These are phyloP conservation scores for Fusarium sp. DNA, from an alignment of 2,329 filamentous ascomycete genomes.

Conservation along the genomic window DNA sequence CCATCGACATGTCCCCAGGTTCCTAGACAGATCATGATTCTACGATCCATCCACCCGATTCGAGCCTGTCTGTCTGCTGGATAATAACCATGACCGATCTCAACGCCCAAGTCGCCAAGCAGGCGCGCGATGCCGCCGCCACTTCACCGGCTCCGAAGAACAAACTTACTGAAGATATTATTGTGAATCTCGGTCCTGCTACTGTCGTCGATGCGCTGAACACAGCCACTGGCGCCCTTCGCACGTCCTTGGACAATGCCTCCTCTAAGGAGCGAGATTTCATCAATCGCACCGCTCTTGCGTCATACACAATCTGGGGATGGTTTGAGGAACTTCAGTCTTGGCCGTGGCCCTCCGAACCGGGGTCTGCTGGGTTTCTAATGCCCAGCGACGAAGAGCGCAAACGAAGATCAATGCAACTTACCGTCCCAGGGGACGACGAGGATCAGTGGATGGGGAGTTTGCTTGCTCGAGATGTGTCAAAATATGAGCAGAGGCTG, in stretches of 20 bases:
- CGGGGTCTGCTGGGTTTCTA: slow-evolving; percentile 65
- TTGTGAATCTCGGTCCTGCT: slow-evolving; percentile 69
- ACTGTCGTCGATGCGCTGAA: slow-evolving; percentile 69
- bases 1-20: slow-evolving; percentile 41
- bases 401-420: slow-evolving; percentile 50
- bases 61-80: slow-evolving; percentile 31
- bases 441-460: slow-evolving; percentile 71
- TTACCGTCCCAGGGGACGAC: slow-evolving; percentile 33
- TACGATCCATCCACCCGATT: slow-evolving; percentile 29
- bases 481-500: slow-evolving; percentile 75
- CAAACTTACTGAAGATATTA: slow-evolving; percentile 64
- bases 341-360: slow-evolving; percentile 66
- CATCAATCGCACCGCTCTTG: slow-evolving; percentile 74
- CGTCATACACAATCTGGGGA: slow-evolving; percentile 75
- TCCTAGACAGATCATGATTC: slow-evolving; percentile 45
- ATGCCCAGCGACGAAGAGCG: slow-evolving; percentile 53
- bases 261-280: slow-evolving; percentile 75
- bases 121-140: slow-evolving; percentile 47
- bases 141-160: slow-evolving; percentile 57
- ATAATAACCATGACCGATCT: slow-evolving; percentile 49
- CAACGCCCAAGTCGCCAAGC: slow-evolving; percentile 45
- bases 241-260: slow-evolving; percentile 69
- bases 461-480: slow-evolving; percentile 71
- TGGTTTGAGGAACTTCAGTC: slow-evolving; percentile 78
- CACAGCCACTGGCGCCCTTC: slow-evolving; percentile 61